A percentile compares a stretch with the other conserved stretches of the same genome.
These are phyloP conservation scores for Cryptococcus sp. DNA, from an alignment of 1,284 basidiomycete species.

Conservation along the genomic window DNA sequence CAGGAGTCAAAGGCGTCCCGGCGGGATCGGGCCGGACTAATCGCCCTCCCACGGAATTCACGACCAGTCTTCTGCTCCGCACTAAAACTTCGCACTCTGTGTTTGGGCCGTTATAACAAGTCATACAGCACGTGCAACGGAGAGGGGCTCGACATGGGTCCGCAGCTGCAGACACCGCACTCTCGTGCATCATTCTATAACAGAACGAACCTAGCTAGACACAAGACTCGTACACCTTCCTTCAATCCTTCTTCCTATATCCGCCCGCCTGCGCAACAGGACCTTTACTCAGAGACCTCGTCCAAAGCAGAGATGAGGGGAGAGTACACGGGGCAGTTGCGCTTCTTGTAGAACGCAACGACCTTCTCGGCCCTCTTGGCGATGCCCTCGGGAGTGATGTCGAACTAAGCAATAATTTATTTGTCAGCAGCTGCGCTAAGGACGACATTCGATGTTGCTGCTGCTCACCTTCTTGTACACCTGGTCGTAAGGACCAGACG, in stretches of 20 bases:
- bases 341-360: constrained; percentile 79
- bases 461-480: constrained; percentile 68
- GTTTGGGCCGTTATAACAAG: not conserved
- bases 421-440: not conserved
- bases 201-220: not conserved
- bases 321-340: constrained; percentile 68
- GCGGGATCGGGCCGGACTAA: no score
- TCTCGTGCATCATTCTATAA: not conserved
- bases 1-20: no score
- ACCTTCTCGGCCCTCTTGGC: constrained; percentile 79
- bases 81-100: no score
- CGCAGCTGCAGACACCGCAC: not conserved
- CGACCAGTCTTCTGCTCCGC: no score
- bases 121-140: not conserved
- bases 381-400: constrained; percentile 70
- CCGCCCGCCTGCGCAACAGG: not conserved
- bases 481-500: constrained; percentile 83
- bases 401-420: constrained; percentile 54
- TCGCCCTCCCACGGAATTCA: no score
- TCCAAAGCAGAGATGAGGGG: constrained; percentile 61
- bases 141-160: not conserved
- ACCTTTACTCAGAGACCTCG: constrained; percentile 32
- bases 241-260: not conserved
- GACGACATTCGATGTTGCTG: not conserved
- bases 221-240: not conserved